These are phyloP conservation scores for Metschnikowia kunwiensis DNA, from an alignment of 805 yeast genomes.

Conservation along the genomic window DNA sequence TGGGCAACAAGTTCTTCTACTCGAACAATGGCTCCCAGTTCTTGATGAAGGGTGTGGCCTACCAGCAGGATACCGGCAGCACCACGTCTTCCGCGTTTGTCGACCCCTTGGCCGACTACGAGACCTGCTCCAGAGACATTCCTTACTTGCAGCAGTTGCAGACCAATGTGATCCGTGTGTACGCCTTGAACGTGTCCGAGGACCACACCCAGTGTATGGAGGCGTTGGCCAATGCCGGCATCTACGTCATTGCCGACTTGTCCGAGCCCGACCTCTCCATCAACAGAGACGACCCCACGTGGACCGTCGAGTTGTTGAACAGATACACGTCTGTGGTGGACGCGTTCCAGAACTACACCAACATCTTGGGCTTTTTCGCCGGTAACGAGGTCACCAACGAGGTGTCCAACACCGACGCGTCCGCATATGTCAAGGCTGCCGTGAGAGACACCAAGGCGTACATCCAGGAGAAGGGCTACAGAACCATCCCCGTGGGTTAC, in stretches of 20 bases:
- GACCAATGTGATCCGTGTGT: constrained; percentile 74
- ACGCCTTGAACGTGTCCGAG: constrained; percentile 60
- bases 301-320: constrained; percentile 59
- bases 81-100: constrained; percentile 46
- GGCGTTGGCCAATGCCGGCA: constrained; percentile 73
- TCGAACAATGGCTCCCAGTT: constrained; percentile 77
- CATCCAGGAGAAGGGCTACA: constrained; percentile 56
- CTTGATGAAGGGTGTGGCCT: constrained; percentile 74
- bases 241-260: constrained; percentile 86
- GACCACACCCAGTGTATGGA: constrained; percentile 72
- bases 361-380: constrained; percentile 78
- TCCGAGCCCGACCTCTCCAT: constrained; percentile 67
- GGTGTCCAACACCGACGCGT: constrained; percentile 63
- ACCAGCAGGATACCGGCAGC: constrained; percentile 64
- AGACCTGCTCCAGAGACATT: constrained; percentile 66
- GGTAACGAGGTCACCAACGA: constrained; percentile 83
- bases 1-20: constrained; percentile 74
- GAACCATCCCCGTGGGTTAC: constrained; percentile 77
- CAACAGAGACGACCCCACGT: constrained; percentile 57
- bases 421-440: constrained; percentile 82
- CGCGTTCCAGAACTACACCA: constrained; percentile 63
- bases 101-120: constrained; percentile 69
- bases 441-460: constrained; percentile 72
- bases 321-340: constrained; percentile 73
- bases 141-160: constrained; percentile 60